Evolutionary conservation across 2,329 filamentous ascomycete genomes (phyloP).

Genomic region (Hypoxylon rubiginosum): DNA sequence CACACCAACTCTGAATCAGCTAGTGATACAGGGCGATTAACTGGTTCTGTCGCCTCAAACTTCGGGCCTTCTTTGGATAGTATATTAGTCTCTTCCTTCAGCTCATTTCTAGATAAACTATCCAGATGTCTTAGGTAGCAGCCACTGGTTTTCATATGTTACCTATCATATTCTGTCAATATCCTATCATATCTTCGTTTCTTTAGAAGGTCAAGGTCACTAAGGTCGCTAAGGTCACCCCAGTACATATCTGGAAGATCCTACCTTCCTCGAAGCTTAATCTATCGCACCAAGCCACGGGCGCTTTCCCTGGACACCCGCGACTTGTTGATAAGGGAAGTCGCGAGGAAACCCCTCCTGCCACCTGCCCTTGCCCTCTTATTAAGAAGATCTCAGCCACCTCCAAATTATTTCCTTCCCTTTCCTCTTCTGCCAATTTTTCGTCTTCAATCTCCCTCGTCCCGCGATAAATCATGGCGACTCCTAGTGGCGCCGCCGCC

Average conservation of each 20-base stretch:
- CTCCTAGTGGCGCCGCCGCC: conserved; percentile 39
- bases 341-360: neutral
- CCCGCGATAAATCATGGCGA: conserved; percentile 27
- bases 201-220: too few species aligned
- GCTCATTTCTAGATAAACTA: conserved; percentile 4
- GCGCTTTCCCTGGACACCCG: neutral
- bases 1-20: neutral
- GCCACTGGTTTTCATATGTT: too few species aligned
- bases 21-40: neutral
- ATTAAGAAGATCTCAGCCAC: neutral
- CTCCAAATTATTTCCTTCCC: neutral
- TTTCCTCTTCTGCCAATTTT: neutral
- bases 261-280: neutral
- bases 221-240: neutral
- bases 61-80: neutral
- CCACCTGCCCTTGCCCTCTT: neutral
- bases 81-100: neutral
- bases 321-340: conserved; percentile 15
- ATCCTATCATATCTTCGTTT: too few species aligned
- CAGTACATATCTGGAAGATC: neutral
- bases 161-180: too few species aligned
- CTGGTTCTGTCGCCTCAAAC: neutral
- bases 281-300: neutral
- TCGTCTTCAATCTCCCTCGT: neutral
- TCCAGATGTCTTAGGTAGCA: too few species aligned